Evolutionary conservation across 2,329 filamentous ascomycete genomes (phyloP).

Genomic region (Hypocreales sp.): DNA sequence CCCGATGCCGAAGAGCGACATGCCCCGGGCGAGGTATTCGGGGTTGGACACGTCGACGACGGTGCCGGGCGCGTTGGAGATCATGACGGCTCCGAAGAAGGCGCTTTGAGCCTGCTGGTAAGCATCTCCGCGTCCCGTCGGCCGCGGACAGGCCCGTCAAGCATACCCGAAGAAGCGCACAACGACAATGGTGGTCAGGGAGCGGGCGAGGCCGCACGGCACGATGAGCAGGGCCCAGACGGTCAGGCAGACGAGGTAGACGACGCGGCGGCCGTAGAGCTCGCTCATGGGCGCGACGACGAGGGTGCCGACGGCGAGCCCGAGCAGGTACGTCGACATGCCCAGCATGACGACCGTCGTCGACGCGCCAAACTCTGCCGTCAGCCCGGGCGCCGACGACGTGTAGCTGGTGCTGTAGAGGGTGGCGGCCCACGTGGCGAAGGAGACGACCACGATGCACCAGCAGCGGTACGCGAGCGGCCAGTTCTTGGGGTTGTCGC

Average conservation of each 20-base stretch:
- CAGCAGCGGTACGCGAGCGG: constrained; percentile 29
- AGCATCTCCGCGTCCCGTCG: not conserved
- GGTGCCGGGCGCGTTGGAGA: constrained; percentile 69
- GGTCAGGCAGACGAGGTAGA: constrained; percentile 51
- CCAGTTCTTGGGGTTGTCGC: constrained; percentile 56
- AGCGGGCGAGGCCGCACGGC: constrained; percentile 54
- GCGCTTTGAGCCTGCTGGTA: too few relatives aligned
- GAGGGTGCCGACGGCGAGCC: constrained; percentile 56
- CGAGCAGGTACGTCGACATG: constrained; percentile 63
- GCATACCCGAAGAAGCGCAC: constrained; percentile 55
- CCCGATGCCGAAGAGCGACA: constrained; percentile 56
- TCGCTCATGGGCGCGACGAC: constrained; percentile 61
- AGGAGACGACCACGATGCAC: constrained; percentile 28
- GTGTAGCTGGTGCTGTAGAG: constrained; percentile 71
- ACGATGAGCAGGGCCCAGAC: constrained; percentile 55
- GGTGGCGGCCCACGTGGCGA: constrained; percentile 36
- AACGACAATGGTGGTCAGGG: constrained; percentile 52
- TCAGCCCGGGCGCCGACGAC: constrained; percentile 52
- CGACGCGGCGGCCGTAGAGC: constrained; percentile 50
- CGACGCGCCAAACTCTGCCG: constrained; percentile 44
- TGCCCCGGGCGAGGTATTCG: constrained; percentile 63
- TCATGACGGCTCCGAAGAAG: constrained; percentile 57
- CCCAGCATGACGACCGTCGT: constrained; percentile 55
- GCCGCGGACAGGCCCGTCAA: not conserved
- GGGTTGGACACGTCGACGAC: constrained; percentile 73